These are phyloP conservation scores for Amauroascus verrucosus DNA, from an alignment of 2,329 filamentous ascomycete species.

Conservation along the genomic window DNA sequence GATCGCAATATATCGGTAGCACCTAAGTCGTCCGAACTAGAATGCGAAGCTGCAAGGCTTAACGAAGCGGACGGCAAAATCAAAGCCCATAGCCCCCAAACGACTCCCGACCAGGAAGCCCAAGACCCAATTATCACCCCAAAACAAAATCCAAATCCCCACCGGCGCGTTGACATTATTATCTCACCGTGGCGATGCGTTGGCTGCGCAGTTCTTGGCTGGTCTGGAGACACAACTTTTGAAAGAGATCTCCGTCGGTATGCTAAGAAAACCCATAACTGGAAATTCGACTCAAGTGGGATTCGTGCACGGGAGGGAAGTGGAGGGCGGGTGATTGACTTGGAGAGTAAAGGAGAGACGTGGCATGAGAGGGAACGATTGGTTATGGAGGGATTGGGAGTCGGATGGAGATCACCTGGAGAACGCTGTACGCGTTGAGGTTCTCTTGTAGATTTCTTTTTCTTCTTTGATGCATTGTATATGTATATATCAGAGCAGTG, in stretches of 20 bases:
- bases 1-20: not conserved
- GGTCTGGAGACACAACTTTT: slow-evolving; percentile 83
- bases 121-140: not conserved
- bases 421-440: slow-evolving; percentile 58
- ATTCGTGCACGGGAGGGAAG: slow-evolving; percentile 54
- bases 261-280: slow-evolving; percentile 57
- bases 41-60: not conserved
- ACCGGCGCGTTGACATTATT: slow-evolving; percentile 86
- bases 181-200: slow-evolving; percentile 78
- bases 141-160: slow-evolving; percentile 54
- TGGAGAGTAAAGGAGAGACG: slow-evolving; percentile 48
- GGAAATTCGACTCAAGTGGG: slow-evolving; percentile 89
- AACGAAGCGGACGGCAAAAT: not conserved
- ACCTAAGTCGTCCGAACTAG: not conserved
- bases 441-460: not conserved
- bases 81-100: not conserved
- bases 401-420: slow-evolving; percentile 56
- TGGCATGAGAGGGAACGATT: slow-evolving; percentile 64
- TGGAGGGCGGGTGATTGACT: slow-evolving; percentile 58
- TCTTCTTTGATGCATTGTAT: not conserved
- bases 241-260: slow-evolving; percentile 75
- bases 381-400: slow-evolving; percentile 65
- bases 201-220: slow-evolving; percentile 78
- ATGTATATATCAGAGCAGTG: not conserved
- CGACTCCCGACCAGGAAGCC: not conserved